Conservation (phyloP, 352 stramenopile genomes). For the Phytopythium litorale region DNA sequence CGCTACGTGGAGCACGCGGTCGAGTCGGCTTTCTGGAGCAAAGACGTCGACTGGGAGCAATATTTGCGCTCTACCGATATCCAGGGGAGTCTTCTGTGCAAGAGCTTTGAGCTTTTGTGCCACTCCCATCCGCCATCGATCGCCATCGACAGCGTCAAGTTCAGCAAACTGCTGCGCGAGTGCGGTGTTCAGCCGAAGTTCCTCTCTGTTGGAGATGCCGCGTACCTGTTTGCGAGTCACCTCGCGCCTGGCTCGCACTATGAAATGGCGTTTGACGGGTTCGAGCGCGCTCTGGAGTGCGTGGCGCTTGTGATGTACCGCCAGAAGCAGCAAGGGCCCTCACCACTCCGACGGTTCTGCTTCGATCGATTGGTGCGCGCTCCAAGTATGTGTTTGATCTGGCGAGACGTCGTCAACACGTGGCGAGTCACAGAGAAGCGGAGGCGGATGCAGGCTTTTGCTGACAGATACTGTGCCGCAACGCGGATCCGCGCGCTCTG, state of each 20-base stretch:
- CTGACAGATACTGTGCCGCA: slow-evolving; percentile 36
- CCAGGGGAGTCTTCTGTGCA: slow-evolving; percentile 25
- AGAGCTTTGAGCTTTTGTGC: slow-evolving; percentile 43
- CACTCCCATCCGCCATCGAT: slow-evolving; percentile 41
- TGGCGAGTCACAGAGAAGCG: slow-evolving; percentile 44
- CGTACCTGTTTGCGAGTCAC: slow-evolving; percentile 57
- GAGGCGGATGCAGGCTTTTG: slow-evolving; percentile 19
- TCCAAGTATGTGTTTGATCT: slow-evolving; percentile 33
- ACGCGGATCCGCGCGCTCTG: slow-evolving; percentile 47
- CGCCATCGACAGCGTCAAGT: slow-evolving; percentile 70
- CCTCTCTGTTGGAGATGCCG: slow-evolving; percentile 56
- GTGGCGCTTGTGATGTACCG: slow-evolving; percentile 33
- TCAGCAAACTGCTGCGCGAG: slow-evolving; percentile 71
- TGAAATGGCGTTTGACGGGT: slow-evolving; percentile 59
- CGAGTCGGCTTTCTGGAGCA: slow-evolving; percentile 58
- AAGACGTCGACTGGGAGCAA: slow-evolving; percentile 39
- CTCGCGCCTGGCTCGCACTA: slow-evolving; percentile 34
- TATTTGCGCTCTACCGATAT: slow-evolving; percentile 29
- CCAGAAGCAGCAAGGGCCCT: background rate
- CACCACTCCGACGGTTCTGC: slow-evolving; percentile 26
- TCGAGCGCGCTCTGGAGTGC: slow-evolving; percentile 32
- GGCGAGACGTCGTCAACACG: slow-evolving; percentile 35
- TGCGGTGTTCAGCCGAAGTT: slow-evolving; percentile 39
- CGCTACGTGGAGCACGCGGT: slow-evolving; percentile 27
- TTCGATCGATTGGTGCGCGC: slow-evolving; percentile 44